Evolutionary conservation across 192 early-diverging fungal genomes (phyloP), one percentile per base, ranked within the genome.

Genomic region (Umbelopsis sp.): DNA sequence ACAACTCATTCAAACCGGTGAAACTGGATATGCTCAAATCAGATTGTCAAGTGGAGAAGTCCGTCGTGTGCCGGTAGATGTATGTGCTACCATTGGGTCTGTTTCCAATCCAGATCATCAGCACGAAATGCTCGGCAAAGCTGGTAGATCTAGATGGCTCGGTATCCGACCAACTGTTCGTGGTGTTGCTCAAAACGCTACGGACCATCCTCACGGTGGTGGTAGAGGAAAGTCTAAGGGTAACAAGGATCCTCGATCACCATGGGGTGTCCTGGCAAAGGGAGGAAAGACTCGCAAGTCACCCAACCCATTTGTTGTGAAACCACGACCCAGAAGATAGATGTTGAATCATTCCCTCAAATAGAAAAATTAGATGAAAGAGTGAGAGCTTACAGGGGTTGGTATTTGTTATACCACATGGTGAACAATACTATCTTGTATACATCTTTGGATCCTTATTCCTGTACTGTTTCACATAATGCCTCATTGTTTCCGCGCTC

Each of bases 151-250:
- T 46, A 77, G 95, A 58, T 86, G 91, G 75, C 78, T 88, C 46
- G 96, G 96, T n/a, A 88, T 90, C 78, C 87, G 97, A 65, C 97
- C 97, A 16, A 88, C 87, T 22, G 95, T 97, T 64, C 90, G 97
- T 74, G 97, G 97, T 89, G 92, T 95, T 68, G 94, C 95, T n/a
- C 92, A 92, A 92, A 97, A 93, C 84, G 89, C 93, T 10, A 82
- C 84, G 55, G 95, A 96, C 82, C 97, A 99, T 84, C 97, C 97
- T 67, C 96, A 97, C 79, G 97, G 97, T 82, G 97, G 97, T 91
- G 96, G 95, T 55, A 85, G 90, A 72, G 88, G 92, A 41, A 97
- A 98, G 77, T 91, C 89, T 66, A 98, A 97, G 89, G 93, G 97
- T 73, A 91, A 90, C 79, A 92, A 93, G 80, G 87, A 92, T 69